Percentiles rank a stretch among this genome's conserved stretches.
Conservation (phyloP, 2,329 filamentous ascomycete species). For the Trichoderma sp. region DNA sequence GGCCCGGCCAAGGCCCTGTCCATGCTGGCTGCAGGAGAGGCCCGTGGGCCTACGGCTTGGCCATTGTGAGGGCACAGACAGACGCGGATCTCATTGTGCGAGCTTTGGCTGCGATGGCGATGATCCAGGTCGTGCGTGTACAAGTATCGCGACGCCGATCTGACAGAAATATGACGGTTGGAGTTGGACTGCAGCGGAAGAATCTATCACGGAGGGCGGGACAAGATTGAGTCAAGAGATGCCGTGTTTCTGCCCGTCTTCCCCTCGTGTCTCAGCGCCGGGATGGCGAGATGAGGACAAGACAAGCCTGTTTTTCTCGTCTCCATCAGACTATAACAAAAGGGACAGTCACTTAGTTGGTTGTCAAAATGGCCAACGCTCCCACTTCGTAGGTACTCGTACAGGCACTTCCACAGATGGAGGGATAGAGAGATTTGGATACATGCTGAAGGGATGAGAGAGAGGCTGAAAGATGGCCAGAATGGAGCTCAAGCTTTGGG, state of each 20-base stretch:
- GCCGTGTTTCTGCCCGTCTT: background rate
- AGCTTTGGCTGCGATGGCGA: background rate
- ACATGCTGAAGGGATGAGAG: background rate
- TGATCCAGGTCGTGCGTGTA: background rate
- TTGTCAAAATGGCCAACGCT: background rate
- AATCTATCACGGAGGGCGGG: background rate
- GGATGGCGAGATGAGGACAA: background rate
- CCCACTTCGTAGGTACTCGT: background rate
- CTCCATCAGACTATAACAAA: background rate
- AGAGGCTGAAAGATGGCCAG: conserved; percentile 2
- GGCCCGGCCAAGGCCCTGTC: background rate
- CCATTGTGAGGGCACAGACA: background rate
- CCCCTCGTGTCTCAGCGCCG: background rate
- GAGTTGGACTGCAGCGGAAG: background rate
- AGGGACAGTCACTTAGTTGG: background rate
- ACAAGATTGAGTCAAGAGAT: background rate
- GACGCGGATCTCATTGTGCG: background rate
- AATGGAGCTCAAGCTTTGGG: background rate
- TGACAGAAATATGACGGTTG: background rate
- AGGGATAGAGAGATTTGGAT: background rate
- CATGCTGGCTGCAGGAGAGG: background rate
- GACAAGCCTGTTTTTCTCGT: background rate
- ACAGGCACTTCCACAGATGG: background rate
- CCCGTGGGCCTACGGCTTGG: background rate
- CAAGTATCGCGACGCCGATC: background rate